A percentile compares a stretch with the other conserved stretches of the same genome.
phyloP scores from a whole-genome alignment of 148 eudicot species.

The Gaultheria prostrata region DNA sequence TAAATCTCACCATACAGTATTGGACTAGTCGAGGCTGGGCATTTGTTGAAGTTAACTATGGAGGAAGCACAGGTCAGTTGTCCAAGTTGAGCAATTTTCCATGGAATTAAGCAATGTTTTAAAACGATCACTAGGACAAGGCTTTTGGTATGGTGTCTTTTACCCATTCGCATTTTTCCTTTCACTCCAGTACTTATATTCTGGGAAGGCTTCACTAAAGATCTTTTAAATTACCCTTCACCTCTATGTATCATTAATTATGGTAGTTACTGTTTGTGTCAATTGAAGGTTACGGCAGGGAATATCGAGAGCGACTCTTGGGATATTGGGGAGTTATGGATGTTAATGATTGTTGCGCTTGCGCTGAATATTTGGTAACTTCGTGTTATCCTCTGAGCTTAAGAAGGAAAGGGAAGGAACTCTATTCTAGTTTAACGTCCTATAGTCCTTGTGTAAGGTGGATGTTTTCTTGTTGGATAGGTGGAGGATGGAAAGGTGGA shows the following conservation, averaged over 20 bases:
- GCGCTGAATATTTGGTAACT: conserved; percentile 75
- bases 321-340: conserved; percentile 80
- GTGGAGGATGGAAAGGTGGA: conserved; percentile 72
- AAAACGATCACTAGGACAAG: background rate
- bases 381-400: background rate
- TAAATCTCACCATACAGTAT: conserved; percentile 74
- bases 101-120: background rate
- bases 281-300: conserved; percentile 77
- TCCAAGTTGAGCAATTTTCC: background rate
- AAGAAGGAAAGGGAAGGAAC: background rate
- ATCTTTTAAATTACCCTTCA: background rate
- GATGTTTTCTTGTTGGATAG: conserved; percentile 26
- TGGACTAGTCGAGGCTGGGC: conserved; percentile 99
- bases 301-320: conserved; percentile 75
- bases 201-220: background rate
- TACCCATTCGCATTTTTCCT: background rate
- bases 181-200: background rate
- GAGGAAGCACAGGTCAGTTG: conserved; percentile 85
- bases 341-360: conserved; percentile 85
- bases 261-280: background rate
- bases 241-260: background rate
- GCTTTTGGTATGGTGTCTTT: background rate
- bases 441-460: background rate
- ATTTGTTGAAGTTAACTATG: conserved; percentile 87
- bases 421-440: conserved; percentile 11